phyloP scores from a whole-genome alignment of 2,329 filamentous ascomycete species.

The Calonectria naviculata region DNA sequence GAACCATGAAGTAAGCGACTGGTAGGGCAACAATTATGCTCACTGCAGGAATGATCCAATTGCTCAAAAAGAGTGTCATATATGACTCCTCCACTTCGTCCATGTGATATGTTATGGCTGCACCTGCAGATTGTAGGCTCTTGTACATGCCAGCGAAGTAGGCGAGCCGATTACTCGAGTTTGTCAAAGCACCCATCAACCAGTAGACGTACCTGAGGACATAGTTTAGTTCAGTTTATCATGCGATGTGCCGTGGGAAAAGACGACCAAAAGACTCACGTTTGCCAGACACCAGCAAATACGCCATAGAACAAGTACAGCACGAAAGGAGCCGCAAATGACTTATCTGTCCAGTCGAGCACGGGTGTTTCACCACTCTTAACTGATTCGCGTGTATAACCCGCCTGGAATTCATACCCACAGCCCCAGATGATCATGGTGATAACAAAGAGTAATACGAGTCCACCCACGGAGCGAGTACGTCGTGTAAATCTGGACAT shows the following conservation, averaged over 20 bases:
- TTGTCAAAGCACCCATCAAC: not conserved
- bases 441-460: not conserved
- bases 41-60: not conserved
- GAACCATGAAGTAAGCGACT: slow-evolving; percentile 3
- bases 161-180: not conserved
- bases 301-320: slow-evolving; percentile 6
- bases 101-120: not conserved
- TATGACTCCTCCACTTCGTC: not conserved
- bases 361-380: not conserved
- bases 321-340: not conserved
- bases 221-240: not conserved
- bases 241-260: too few species aligned
- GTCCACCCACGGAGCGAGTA: not conserved
- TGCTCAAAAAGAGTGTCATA: not conserved
- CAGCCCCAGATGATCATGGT: slow-evolving; percentile 10
- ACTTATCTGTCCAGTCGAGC: not conserved
- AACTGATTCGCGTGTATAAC: not conserved
- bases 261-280: not conserved
- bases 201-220: not conserved
- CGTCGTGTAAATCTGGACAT: not conserved
- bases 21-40: not conserved
- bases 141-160: slow-evolving; percentile 8
- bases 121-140: not conserved
- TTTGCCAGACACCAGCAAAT: slow-evolving; percentile 1
- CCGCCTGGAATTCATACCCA: slow-evolving; percentile 1